A percentile compares a stretch with the other conserved stretches of the same genome.
Evolutionary conservation across 2,329 filamentous ascomycete species (phyloP).

Genomic region (Paraphoma chrysanthemicola): DNA sequence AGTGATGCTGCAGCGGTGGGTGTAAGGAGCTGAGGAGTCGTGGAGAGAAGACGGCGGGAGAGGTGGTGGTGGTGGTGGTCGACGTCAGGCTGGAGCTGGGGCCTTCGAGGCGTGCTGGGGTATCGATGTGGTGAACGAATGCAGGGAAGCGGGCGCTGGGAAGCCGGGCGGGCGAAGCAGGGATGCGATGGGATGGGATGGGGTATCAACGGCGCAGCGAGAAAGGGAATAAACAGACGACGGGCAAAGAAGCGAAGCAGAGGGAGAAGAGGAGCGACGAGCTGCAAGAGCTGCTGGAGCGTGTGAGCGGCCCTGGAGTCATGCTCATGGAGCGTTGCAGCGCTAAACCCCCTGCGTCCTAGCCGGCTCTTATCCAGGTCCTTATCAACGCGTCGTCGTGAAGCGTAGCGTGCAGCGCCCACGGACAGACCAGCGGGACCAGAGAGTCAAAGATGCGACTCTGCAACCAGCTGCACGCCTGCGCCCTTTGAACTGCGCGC

Average conservation of each 20-base stretch:
- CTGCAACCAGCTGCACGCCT: constrained; percentile 6
- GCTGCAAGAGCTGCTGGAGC: constrained; percentile 17
- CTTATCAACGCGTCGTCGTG: background rate
- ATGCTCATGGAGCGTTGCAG: constrained; percentile 5
- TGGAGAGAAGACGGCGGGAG: background rate
- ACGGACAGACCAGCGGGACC: no score
- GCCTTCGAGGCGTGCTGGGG: constrained; percentile 12
- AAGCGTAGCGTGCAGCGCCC: no score
- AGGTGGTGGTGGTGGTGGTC: background rate
- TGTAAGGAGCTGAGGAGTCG: background rate
- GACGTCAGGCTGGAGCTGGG: constrained; percentile 7
- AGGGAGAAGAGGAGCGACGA: constrained; percentile 16
- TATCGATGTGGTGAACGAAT: constrained; percentile 12
- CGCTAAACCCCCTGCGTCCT: no score
- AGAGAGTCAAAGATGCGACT: background rate
- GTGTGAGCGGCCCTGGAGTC: constrained; percentile 16
- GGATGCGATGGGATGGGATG: background rate
- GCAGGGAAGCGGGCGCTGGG: constrained; percentile 5
- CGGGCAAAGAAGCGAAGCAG: constrained; percentile 7
- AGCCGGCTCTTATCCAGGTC: background rate
- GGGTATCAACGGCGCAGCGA: background rate
- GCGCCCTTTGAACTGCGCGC: constrained; percentile 6
- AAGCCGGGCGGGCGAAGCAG: background rate
- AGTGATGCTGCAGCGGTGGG: background rate
- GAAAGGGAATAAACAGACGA: constrained; percentile 8